phyloP scores from a whole-genome alignment of 1,284 basidiomycete species.

The Sporisorium exsertum region DNA sequence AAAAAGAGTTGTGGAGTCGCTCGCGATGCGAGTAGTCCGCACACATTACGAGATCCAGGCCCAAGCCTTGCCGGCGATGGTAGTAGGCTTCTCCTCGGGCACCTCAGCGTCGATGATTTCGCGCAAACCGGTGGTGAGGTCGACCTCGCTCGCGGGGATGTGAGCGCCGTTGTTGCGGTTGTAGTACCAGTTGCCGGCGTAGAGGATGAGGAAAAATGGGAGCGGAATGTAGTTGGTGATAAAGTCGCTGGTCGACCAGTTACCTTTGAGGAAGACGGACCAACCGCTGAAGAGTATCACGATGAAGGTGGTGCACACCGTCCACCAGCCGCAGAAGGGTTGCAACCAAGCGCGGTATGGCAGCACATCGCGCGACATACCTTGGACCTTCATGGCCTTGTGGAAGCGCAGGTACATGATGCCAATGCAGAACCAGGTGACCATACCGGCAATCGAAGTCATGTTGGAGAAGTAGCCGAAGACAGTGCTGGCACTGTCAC shows the following conservation, averaged over 20 bases:
- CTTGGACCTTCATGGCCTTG: constrained; percentile 76
- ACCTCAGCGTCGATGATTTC: constrained; percentile 58
- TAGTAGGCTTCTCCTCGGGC: constrained; percentile 46
- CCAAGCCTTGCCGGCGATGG: constrained; percentile 52
- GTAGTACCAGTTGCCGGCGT: constrained; percentile 74
- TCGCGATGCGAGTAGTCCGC: too few species aligned
- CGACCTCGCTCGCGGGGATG: constrained; percentile 46
- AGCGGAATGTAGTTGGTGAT: constrained; percentile 84
- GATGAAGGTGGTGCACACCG: constrained; percentile 37
- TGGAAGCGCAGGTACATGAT: constrained; percentile 81
- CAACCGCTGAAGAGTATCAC: constrained; percentile 70
- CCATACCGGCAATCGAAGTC: constrained; percentile 76
- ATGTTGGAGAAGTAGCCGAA: constrained; percentile 75
- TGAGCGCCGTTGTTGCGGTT: constrained; percentile 71
- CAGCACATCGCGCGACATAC: constrained; percentile 72
- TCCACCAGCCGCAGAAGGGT: constrained; percentile 64
- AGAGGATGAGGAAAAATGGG: constrained; percentile 80
- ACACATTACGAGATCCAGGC: constrained; percentile 29
- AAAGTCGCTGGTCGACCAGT: constrained; percentile 73
- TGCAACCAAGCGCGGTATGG: constrained; percentile 72
- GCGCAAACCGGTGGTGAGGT: constrained; percentile 75
- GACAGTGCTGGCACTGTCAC: constrained; percentile 72
- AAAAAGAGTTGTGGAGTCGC: too few species aligned
- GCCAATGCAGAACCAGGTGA: constrained; percentile 89
- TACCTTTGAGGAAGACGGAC: constrained; percentile 59